Base-by-base conservation (phyloP, 768 basidiomycete genomes). In the Hortiboletus flavorubellus region DNA sequence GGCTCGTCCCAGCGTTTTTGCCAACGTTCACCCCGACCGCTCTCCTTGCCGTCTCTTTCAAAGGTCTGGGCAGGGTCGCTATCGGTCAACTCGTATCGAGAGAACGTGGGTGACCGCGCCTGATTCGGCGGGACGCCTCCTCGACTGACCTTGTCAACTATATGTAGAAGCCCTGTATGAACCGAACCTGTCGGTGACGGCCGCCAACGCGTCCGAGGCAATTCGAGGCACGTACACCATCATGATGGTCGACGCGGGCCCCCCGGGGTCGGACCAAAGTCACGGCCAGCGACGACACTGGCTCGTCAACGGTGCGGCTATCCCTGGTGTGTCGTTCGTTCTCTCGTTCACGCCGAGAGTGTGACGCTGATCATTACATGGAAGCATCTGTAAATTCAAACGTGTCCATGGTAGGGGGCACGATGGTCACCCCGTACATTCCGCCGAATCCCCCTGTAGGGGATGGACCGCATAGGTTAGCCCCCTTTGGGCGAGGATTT, bases 271-370 rank as follows among this genome's bases (percentile, higher is more conserved):
- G 46, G 77, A 86, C 59, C 72, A 82, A 51, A 69, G 77, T 37
- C 70, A 74, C 9, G 85, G 82, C 18, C 83, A 85, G 59, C 89
- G 83, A 47, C 80, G 87, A 51, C 91, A 92, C 74, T 93, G 89
- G 90, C 81, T 93, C 46, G 81, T 85, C 56, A 90, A 91, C 68
- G 75, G 78, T 23, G 88, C 81, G 16, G 76, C 75, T 4, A 54
- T 87, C 39, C 61, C 67, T 23, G 72, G 83, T 82, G 31, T 15
- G 72, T 64, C 33, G 16, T n/a, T 34, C 18, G 43, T 26, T 26
- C 26, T 45, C 39, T 21, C 40, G 29, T 34, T 23, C 8, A 16
- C 40, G 21, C 21, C 21, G 15, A 16, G 41, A 15, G 42, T 16
- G 37, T 21, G 31, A 35, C 41, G 34, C 14, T 52, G 23, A 55